Conservation (phyloP, 208 protist genomes). For the Acanthamoeba polyphaga region DNA sequence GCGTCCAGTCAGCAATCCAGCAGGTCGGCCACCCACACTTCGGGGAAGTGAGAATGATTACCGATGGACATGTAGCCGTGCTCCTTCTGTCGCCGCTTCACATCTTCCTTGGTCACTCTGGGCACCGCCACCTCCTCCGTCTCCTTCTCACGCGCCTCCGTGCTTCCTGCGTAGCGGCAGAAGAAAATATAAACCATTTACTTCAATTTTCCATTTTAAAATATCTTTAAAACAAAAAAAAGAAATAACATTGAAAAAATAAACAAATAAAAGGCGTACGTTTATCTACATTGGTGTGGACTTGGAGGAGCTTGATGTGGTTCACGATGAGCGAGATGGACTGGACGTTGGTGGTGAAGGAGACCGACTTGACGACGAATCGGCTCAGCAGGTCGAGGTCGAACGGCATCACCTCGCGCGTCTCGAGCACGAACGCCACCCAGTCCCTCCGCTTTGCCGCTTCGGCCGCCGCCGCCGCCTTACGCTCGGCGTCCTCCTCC, state of each 20-base stretch:
- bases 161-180: neutral
- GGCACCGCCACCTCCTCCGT: conserved; percentile 5
- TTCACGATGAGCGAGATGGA: conserved; percentile 57
- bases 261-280: neutral
- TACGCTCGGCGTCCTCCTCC: neutral
- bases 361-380: conserved; percentile 58
- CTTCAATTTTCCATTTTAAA: too few species aligned
- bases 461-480: neutral
- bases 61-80: conserved; percentile 33
- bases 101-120: neutral
- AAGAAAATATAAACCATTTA: neutral
- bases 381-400: conserved; percentile 60
- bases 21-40: neutral
- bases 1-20: neutral
- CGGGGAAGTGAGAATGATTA: neutral
- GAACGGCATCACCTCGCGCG: conserved; percentile 43
- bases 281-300: conserved; percentile 27
- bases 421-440: conserved; percentile 60
- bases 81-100: conserved; percentile 2
- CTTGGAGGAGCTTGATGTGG: neutral
- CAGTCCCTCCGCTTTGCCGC: conserved; percentile 15
- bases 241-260: neutral
- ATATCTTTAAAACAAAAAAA: too few species aligned
- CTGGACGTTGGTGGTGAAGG: conserved; percentile 49
- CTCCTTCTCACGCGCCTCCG: neutral